phyloP scores from a whole-genome alignment of 345 rosid genomes.

The Anacardium occidentale region DNA sequence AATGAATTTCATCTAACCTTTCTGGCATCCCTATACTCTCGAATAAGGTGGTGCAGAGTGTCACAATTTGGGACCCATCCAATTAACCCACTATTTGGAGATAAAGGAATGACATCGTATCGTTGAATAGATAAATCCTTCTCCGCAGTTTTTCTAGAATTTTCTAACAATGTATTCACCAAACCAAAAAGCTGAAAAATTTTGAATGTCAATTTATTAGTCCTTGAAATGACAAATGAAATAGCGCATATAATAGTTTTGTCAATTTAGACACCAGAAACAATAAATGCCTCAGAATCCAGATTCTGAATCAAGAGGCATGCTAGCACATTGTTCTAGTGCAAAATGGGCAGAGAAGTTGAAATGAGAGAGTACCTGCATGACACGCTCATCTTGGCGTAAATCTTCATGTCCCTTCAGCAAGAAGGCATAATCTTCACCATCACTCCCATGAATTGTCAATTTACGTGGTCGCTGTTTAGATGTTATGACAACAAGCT shows the following conservation, averaged over 20 bases:
- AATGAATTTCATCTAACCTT: conserved; percentile 49
- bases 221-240: not conserved
- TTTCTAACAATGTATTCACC: conserved; percentile 88
- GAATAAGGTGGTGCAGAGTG: conserved; percentile 88
- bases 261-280: conserved; percentile 2
- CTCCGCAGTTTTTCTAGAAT: conserved; percentile 83
- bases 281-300: conserved; percentile 3
- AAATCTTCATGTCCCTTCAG: conserved; percentile 98
- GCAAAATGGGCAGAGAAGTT: conserved; percentile 12
- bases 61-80: conserved; percentile 99
- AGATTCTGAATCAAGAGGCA: not conserved
- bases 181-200: conserved; percentile 85
- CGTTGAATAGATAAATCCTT: conserved; percentile 89
- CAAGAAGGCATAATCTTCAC: conserved; percentile 87
- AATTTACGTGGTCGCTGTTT: conserved; percentile 94
- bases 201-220: not conserved
- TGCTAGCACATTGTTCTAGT: conserved; percentile 7
- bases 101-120: conserved; percentile 87
- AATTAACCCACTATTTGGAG: conserved; percentile 93
- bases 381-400: conserved; percentile 99
- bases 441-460: conserved; percentile 94
- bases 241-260: not conserved
- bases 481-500: conserved; percentile 87
- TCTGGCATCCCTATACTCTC: conserved; percentile 93
- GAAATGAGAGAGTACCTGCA: conserved; percentile 68